Base-by-base conservation (phyloP, 2,329 filamentous ascomycete species). In the Scedosporium dehoogii region DNA sequence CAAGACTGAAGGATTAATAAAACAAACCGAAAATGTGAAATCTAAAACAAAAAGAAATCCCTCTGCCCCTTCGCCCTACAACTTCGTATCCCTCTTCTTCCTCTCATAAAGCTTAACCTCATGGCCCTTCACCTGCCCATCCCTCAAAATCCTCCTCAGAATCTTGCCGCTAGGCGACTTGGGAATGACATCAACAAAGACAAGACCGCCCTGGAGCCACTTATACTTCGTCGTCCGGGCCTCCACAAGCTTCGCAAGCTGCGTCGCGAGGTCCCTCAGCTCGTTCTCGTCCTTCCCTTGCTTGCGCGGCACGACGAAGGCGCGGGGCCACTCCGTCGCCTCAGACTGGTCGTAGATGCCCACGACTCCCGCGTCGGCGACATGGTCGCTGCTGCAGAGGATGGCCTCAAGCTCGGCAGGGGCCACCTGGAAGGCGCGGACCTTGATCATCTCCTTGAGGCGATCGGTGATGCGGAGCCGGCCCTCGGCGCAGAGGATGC, bases 401-500 rank as follows among this genome's bases (percentile, higher is more conserved):
- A 75, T 63, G 0, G 70, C 73, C 51, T 75, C 73, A 1, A 75
- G 70, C 63, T 82, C 83, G 0, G 83, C 83, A 0, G 83, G 83
- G 0, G 83, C 81, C 2, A 85, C 83, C 68, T 85, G 83, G 70
- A 81, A 81, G 1, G 80, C 83, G 64, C 82, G 83, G 5, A 85
- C 82, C 72, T 85, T 85, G 73, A 85, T 85, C 59, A 85, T 74
- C 66, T 83, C 87, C 78, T 92, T 91, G 71, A 85, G 85, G 41
- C 88, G 80, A 69, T 91, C 88, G 12, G 90, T 85, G 62, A 91
- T 87, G 68, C 82, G 82, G 67, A 90, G 79, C 66, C 79, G 77
- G 42, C 81, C 82, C 1, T 79, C 68, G 18, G 78, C 70, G 66
- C 85, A 79, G 29, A 85, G 75, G 65, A 82, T 85, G 4, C 81